phyloP scores from a whole-genome alignment of 805 yeast genomes.

The Debaryomyces maramus region DNA sequence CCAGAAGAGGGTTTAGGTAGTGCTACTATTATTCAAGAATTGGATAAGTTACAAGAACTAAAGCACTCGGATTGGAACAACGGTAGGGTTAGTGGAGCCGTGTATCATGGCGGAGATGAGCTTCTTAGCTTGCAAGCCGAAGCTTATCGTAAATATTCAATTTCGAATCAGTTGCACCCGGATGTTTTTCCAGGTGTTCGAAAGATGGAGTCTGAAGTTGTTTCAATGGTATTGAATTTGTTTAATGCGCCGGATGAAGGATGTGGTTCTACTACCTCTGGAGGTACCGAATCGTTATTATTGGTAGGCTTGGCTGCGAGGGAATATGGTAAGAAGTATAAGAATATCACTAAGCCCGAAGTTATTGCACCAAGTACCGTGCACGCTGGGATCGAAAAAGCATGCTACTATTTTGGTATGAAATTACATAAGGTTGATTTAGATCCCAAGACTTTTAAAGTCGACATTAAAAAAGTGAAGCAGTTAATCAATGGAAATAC shows the following conservation, averaged over 20 bases:
- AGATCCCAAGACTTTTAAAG: slow-evolving; percentile 66
- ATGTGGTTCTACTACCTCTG: slow-evolving; percentile 82
- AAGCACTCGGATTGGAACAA: slow-evolving; percentile 77
- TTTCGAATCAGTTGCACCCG: slow-evolving; percentile 94
- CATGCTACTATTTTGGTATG: slow-evolving; percentile 87
- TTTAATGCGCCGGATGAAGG: slow-evolving; percentile 70
- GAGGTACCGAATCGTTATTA: slow-evolving; percentile 92
- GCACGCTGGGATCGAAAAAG: slow-evolving; percentile 95
- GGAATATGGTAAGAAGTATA: slow-evolving; percentile 59
- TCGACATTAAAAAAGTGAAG: slow-evolving; percentile 60
- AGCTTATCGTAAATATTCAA: slow-evolving; percentile 75
- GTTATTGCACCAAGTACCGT: slow-evolving; percentile 85
- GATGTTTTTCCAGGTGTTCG: slow-evolving; percentile 96
- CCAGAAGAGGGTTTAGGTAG: slow-evolving; percentile 62
- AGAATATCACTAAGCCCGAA: slow-evolving; percentile 71
- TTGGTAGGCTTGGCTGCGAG: slow-evolving; percentile 88
- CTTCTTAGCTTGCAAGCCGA: slow-evolving; percentile 69
- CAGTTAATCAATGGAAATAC: slow-evolving; percentile 76
- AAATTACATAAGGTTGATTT: slow-evolving; percentile 77
- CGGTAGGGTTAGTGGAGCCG: slow-evolving; percentile 93
- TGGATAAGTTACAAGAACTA: slow-evolving; percentile 50
- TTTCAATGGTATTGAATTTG: slow-evolving; percentile 79
- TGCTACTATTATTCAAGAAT: slow-evolving; percentile 45
- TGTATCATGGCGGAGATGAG: slow-evolving; percentile 91
- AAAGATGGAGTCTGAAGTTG: slow-evolving; percentile 95